These are phyloP conservation scores for Periconia digitata DNA, from an alignment of 2,329 filamentous ascomycete species.

Conservation along the genomic window DNA sequence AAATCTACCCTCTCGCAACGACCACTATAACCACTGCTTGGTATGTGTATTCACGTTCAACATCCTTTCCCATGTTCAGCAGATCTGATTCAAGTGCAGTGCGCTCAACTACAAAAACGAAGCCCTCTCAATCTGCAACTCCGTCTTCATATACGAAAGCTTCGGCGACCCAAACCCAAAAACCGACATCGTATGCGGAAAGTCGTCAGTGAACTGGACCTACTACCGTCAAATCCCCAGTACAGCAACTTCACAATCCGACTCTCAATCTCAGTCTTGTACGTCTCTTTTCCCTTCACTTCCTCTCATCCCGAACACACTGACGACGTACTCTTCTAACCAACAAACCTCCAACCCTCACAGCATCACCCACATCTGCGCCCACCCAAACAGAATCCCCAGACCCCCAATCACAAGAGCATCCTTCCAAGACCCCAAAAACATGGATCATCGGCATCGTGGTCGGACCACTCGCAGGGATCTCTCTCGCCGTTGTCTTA, in stretches of 20 bases:
- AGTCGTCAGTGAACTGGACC: constrained; percentile 23
- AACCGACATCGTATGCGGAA: constrained; percentile 32
- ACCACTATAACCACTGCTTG: constrained; percentile 28
- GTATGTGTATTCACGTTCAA: constrained; percentile 15
- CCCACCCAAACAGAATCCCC: not conserved
- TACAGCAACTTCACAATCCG: constrained; percentile 14
- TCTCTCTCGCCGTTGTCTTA: constrained; percentile 24
- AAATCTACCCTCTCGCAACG: constrained; percentile 25
- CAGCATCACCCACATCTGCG: not conserved
- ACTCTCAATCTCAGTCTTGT: constrained; percentile 10
- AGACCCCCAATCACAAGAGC: constrained; percentile 8
- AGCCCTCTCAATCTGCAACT: constrained; percentile 27
- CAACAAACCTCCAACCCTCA: not conserved
- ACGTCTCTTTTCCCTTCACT: not conserved
- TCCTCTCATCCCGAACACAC: not conserved
- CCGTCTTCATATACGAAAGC: constrained; percentile 33
- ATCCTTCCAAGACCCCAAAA: too few relatives aligned
- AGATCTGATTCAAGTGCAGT: constrained; percentile 9
- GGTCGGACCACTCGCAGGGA: constrained; percentile 25
- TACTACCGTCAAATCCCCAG: constrained; percentile 28
- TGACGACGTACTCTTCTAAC: not conserved
- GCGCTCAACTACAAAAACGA: constrained; percentile 28
- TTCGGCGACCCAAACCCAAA: constrained; percentile 27
- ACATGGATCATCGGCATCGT: constrained; percentile 35
- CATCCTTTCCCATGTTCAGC: not conserved